Evolutionary conservation across 495 filamentous ascomycete species (phyloP).

Genomic region (Tuber borchii): DNA sequence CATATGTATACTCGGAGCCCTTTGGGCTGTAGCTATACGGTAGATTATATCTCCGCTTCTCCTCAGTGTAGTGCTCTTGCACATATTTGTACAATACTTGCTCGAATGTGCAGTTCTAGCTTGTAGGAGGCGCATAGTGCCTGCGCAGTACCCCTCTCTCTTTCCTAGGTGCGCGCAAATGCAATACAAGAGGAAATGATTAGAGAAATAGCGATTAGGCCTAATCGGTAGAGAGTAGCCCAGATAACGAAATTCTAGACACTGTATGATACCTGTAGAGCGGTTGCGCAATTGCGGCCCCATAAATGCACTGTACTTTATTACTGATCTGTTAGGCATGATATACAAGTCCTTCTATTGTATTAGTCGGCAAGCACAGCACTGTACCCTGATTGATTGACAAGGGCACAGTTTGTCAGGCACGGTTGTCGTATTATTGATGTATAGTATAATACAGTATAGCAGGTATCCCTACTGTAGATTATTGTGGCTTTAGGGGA

Average conservation of each 20-base stretch:
- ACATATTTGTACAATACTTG: background rate
- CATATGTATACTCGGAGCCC: background rate
- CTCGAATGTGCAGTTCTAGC: background rate
- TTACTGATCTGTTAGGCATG: background rate
- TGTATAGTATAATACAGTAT: background rate
- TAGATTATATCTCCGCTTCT: background rate
- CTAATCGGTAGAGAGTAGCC: background rate
- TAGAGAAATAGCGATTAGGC: background rate
- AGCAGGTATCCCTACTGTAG: background rate
- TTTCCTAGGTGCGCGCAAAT: background rate
- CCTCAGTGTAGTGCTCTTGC: background rate
- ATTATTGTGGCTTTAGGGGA: background rate
- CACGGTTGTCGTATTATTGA: background rate
- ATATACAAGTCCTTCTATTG: background rate
- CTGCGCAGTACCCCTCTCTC: background rate
- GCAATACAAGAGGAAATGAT: background rate
- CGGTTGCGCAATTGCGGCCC: background rate
- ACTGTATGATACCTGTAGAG: background rate
- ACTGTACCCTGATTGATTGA: too few relatives aligned
- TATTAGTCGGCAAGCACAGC: background rate
- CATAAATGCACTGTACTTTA: background rate
- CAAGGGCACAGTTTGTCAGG: background rate
- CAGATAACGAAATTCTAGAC: background rate
- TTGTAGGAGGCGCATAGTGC: background rate
- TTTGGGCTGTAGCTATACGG: background rate